A percentile compares a stretch with the other conserved stretches of the same genome.
phyloP scores from a whole-genome alignment of 495 filamentous ascomycete genomes.

The Xylaria flabelliformis region DNA sequence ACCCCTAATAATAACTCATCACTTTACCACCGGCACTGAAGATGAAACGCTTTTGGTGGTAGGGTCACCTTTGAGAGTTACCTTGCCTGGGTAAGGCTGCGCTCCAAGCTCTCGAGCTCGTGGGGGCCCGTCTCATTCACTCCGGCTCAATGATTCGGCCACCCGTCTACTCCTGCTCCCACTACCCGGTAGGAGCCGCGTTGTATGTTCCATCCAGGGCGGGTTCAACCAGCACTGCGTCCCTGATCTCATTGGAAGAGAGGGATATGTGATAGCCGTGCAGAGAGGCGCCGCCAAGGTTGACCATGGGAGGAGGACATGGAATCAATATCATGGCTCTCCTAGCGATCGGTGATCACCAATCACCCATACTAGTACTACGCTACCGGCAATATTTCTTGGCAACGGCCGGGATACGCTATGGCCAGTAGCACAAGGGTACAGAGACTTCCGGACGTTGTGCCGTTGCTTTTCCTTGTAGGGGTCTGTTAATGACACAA shows the following conservation, averaged over 20 bases:
- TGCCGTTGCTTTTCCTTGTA: conserved; percentile 11
- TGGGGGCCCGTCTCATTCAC: background rate
- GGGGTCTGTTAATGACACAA: conserved; percentile 6
- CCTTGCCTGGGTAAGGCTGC: background rate
- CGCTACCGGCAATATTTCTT: conserved; percentile 11
- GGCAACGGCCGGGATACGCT: conserved; percentile 3
- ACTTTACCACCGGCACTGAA: conserved; percentile 5
- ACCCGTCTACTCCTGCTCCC: background rate
- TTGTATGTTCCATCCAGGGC: conserved; percentile 8
- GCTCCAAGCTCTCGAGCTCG: background rate
- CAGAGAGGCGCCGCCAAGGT: conserved; percentile 21
- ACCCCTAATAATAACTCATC: conserved; percentile 19
- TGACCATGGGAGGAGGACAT: background rate
- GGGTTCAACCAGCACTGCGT: background rate
- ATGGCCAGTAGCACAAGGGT: background rate
- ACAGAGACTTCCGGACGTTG: background rate
- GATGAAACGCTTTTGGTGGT: conserved; percentile 13
- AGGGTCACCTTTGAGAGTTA: background rate
- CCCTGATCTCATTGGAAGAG: background rate
- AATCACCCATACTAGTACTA: conserved; percentile 4
- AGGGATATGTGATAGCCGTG: conserved; percentile 16
- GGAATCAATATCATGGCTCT: background rate
- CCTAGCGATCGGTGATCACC: conserved; percentile 2
- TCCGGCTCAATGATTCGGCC: conserved; percentile 10
- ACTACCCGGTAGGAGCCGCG: conserved; percentile 20